Evolutionary conservation across 2,329 filamentous ascomycete species (phyloP).

Genomic region (Alternaria sp.): DNA sequence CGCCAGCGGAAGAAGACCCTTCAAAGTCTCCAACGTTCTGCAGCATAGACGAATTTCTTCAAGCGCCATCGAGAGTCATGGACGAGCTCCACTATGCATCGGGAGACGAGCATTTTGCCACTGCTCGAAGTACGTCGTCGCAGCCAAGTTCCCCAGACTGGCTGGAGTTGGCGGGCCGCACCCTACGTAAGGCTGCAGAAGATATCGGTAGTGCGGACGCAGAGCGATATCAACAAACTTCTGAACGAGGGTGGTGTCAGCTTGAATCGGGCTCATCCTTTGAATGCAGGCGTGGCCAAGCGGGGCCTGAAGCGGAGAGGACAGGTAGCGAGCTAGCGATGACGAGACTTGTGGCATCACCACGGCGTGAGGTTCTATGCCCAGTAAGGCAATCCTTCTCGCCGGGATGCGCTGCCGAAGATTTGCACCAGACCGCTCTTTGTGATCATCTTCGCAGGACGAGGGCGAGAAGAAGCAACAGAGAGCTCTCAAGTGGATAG

Average conservation of each 20-base stretch:
- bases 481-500: slow-evolving; percentile 11
- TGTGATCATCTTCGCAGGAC: slow-evolving; percentile 1
- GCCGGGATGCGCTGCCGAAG: slow-evolving; percentile 18
- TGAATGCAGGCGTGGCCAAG: slow-evolving; percentile 7
- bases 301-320: slow-evolving; percentile 25
- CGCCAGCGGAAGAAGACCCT: slow-evolving; percentile 10
- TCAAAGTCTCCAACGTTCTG: slow-evolving; percentile 6
- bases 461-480: slow-evolving; percentile 15
- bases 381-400: slow-evolving; percentile 22
- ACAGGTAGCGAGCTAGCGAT: slow-evolving; percentile 22
- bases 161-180: slow-evolving; percentile 1
- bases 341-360: slow-evolving; percentile 36
- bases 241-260: neutral
- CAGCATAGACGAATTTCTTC: slow-evolving; percentile 13
- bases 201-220: slow-evolving; percentile 12
- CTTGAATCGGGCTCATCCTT: neutral
- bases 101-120: slow-evolving; percentile 19
- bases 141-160: neutral
- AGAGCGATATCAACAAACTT: slow-evolving; percentile 25
- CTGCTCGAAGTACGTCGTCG: neutral
- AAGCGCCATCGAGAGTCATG: slow-evolving; percentile 7
- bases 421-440: slow-evolving; percentile 32
- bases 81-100: neutral
- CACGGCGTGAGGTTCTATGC: slow-evolving; percentile 35
- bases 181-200: slow-evolving; percentile 24